Percentiles rank a stretch among this genome's conserved stretches.
phyloP scores from a whole-genome alignment of 2,329 filamentous ascomycete genomes.

The Coleophoma cylindrospora region DNA sequence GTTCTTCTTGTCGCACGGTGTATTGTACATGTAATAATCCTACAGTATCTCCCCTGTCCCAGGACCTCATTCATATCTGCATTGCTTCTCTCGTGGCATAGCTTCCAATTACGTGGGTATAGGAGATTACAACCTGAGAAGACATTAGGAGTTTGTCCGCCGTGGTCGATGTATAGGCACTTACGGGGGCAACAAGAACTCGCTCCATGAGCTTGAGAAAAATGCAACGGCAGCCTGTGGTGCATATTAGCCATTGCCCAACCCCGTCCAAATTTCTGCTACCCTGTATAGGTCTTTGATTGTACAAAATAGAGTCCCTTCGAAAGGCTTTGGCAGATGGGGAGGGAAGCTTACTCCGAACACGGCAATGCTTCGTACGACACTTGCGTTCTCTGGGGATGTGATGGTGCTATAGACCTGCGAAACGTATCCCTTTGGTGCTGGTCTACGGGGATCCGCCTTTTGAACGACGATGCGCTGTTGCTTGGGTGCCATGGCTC shows the following conservation, averaged over 20 bases:
- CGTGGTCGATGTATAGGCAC: constrained; percentile 10
- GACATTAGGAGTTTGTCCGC: too few relatives aligned
- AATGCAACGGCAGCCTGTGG: constrained; percentile 58
- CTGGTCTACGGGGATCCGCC: constrained; percentile 33
- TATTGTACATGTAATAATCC: neutral
- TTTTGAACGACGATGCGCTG: constrained; percentile 47
- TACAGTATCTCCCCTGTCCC: constrained; percentile 3
- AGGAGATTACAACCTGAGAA: too few relatives aligned
- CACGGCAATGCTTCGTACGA: constrained; percentile 62
- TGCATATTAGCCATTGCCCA: constrained; percentile 11
- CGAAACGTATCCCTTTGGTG: constrained; percentile 47
- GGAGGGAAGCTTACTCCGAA: constrained; percentile 54
- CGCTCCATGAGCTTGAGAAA: constrained; percentile 62
- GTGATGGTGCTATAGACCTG: constrained; percentile 59
- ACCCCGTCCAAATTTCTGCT: neutral
- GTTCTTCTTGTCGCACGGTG: neutral
- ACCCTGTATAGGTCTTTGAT: neutral
- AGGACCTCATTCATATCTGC: too few relatives aligned
- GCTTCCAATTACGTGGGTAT: too few relatives aligned
- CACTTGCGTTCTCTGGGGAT: constrained; percentile 61
- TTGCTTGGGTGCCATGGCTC: constrained; percentile 59
- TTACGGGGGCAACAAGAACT: constrained; percentile 62
- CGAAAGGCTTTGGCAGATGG: neutral
- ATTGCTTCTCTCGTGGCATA: too few relatives aligned
- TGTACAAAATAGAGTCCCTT: neutral